Conservation (phyloP, 345 rosid species). For the Odontarrhena argentea region DNA sequence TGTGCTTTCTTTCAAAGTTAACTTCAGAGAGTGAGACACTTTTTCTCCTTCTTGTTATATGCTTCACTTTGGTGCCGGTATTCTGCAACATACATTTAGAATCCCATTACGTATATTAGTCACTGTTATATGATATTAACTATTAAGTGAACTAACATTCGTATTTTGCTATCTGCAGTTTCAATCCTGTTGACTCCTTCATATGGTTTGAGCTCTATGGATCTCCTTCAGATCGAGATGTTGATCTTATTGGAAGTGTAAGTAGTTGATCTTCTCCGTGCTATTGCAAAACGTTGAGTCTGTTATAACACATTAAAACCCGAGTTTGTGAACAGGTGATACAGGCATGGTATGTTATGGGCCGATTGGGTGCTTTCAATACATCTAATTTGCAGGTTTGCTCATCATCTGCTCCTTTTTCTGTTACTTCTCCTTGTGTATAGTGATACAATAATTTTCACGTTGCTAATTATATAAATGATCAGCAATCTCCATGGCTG, state of each 20-base stretch:
- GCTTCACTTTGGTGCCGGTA: slow-evolving; percentile 1
- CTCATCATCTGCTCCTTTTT: slow-evolving; percentile 3
- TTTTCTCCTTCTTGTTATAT: background rate
- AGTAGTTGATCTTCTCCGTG: slow-evolving; percentile 36
- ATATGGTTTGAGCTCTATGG: slow-evolving; percentile 92
- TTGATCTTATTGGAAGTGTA: slow-evolving; percentile 81
- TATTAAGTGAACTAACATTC: background rate
- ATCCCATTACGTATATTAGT: background rate
- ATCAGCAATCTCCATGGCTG: background rate
- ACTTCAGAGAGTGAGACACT: slow-evolving; percentile 75
- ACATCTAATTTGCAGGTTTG: slow-evolving; percentile 91
- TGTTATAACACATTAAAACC: background rate
- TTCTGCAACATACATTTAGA: slow-evolving; percentile 5
- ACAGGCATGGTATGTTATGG: slow-evolving; percentile 97
- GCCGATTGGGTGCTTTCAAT: slow-evolving; percentile 90
- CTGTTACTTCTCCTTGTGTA: slow-evolving; percentile 1
- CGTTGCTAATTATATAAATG: background rate
- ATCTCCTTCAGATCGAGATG: slow-evolving; percentile 82
- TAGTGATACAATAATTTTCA: background rate
- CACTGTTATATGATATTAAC: background rate
- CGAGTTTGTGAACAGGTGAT: slow-evolving; percentile 57
- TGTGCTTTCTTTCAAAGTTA: slow-evolving; percentile 85
- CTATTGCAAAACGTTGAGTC: slow-evolving; percentile 11
- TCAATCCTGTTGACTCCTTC: slow-evolving; percentile 78
- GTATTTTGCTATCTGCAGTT: slow-evolving; percentile 49